A percentile compares a stretch with the other conserved stretches of the same genome.
Evolutionary conservation across 495 filamentous ascomycete species (phyloP).

Genomic region (Aspergillus avenaceus): DNA sequence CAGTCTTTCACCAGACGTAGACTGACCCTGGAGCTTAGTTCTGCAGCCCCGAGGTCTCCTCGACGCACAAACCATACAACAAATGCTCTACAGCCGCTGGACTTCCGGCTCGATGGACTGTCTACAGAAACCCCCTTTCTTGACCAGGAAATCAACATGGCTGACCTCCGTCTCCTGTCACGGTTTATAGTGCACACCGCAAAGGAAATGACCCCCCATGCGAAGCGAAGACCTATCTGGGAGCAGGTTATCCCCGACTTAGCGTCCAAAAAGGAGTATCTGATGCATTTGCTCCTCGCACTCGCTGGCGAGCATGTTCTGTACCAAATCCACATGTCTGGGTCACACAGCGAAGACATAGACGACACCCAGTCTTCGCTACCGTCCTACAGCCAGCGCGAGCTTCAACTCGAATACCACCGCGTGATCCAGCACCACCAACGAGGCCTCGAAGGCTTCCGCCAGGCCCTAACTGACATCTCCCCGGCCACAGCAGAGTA

Average conservation of each 20-base stretch:
- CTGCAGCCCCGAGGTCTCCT: too few species aligned
- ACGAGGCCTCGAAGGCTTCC: constrained; percentile 18
- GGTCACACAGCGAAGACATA: background rate
- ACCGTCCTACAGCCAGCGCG: too few species aligned
- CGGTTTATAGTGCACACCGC: constrained; percentile 22
- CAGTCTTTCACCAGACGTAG: too few species aligned
- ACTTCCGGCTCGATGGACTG: too few species aligned
- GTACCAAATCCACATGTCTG: background rate
- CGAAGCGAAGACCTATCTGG: constrained; percentile 14
- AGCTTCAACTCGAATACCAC: background rate
- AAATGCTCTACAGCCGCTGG: too few species aligned
- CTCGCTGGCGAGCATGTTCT: constrained; percentile 19
- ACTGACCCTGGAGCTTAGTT: too few species aligned
- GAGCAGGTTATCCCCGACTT: constrained; percentile 17
- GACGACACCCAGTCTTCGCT: background rate
- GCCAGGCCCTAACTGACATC: constrained; percentile 10
- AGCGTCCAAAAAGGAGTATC: constrained; percentile 3
- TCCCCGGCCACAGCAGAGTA: constrained; percentile 9
- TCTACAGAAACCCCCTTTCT: too few species aligned
- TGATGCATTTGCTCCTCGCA: constrained; percentile 18
- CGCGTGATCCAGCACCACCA: constrained; percentile 22
- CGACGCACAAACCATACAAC: too few species aligned
- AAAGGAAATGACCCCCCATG: constrained; percentile 13
- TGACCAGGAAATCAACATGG: constrained; percentile 15
- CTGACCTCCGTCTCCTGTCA: constrained; percentile 17